Evolutionary conservation across 108 stramenopile species (phyloP).

Genomic region (Aureococcus anophagefferens): DNA sequence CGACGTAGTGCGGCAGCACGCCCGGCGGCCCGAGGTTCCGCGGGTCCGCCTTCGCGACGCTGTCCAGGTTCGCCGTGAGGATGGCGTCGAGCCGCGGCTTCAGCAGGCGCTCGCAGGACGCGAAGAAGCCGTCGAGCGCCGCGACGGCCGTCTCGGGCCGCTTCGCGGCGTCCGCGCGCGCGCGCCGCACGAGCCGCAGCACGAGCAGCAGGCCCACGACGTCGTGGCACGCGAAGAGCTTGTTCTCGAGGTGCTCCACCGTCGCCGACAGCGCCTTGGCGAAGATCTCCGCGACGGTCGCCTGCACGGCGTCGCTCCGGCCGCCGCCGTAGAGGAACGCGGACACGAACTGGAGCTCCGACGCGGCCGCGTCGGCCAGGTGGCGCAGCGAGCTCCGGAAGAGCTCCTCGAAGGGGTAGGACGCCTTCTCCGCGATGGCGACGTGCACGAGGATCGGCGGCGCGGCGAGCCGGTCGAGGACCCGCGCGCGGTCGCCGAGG

Average conservation of each 20-base stretch:
- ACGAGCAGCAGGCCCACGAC: conserved; percentile 85
- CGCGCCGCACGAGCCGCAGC: conserved; percentile 75
- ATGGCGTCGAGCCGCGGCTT: conserved; percentile 94
- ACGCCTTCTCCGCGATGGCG: conserved; percentile 62
- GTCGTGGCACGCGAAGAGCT: conserved; percentile 82
- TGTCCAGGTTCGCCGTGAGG: conserved; percentile 80
- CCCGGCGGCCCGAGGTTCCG: conserved; percentile 75
- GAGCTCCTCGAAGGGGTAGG: conserved; percentile 85
- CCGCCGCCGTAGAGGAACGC: conserved; percentile 78
- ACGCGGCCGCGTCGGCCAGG: conserved; percentile 88
- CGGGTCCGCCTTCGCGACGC: conserved; percentile 69
- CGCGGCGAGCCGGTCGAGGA: conserved; percentile 39
- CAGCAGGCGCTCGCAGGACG: conserved; percentile 71
- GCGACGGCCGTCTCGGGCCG: neutral
- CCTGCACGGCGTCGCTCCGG: conserved; percentile 28
- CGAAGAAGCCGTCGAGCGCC: conserved; percentile 83
- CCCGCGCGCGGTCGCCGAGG: conserved; percentile 56
- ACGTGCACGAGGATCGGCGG: conserved; percentile 83
- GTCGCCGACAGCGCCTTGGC: conserved; percentile 65
- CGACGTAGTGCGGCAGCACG: conserved; percentile 86
- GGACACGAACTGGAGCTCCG: conserved; percentile 85
- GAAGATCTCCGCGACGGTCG: conserved; percentile 76
- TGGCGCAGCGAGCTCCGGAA: conserved; percentile 84
- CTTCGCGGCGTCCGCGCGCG: neutral
- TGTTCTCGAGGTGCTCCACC: conserved; percentile 93